A percentile compares a stretch with the other conserved stretches of the same genome.
Conservation (phyloP, 176 grass and related monocot genomes). For the Musa beccarii region DNA sequence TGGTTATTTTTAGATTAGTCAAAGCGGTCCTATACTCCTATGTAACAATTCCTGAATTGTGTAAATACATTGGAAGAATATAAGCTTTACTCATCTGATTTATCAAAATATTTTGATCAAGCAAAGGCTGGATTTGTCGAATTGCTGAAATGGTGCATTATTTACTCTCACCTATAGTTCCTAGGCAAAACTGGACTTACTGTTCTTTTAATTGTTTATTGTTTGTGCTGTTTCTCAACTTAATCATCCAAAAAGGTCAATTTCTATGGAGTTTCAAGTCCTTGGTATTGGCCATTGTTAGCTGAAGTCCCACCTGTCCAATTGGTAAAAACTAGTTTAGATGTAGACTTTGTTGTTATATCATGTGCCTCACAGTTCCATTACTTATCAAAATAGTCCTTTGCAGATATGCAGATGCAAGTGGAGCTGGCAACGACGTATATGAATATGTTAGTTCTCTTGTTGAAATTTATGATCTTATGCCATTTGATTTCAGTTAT, state of each 20-base stretch:
- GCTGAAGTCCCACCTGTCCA: not conserved
- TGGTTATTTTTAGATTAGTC: not conserved
- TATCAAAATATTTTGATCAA: not conserved
- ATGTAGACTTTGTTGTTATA: not conserved
- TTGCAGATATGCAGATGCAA: slow-evolving; percentile 84
- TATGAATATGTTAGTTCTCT: slow-evolving; percentile 78
- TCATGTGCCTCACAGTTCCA: not conserved
- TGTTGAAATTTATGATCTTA: not conserved
- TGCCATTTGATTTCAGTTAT: not conserved
- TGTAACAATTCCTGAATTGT: not conserved
- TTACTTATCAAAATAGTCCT: not conserved
- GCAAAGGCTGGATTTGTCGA: not conserved
- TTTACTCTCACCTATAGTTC: not conserved
- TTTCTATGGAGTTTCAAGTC: not conserved
- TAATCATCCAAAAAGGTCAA: not conserved
- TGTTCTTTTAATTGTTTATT: not conserved
- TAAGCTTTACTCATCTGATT: too few species aligned
- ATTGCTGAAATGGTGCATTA: not conserved
- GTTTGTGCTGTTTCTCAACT: not conserved
- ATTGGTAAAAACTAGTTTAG: too few species aligned
- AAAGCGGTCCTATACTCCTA: not conserved
- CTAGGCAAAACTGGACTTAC: not conserved
- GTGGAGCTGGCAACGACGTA: slow-evolving; percentile 78
- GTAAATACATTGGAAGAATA: too few species aligned
- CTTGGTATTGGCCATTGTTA: not conserved